Evolutionary conservation across 805 yeast species (phyloP).

Genomic region (Candida sonorensis): DNA sequence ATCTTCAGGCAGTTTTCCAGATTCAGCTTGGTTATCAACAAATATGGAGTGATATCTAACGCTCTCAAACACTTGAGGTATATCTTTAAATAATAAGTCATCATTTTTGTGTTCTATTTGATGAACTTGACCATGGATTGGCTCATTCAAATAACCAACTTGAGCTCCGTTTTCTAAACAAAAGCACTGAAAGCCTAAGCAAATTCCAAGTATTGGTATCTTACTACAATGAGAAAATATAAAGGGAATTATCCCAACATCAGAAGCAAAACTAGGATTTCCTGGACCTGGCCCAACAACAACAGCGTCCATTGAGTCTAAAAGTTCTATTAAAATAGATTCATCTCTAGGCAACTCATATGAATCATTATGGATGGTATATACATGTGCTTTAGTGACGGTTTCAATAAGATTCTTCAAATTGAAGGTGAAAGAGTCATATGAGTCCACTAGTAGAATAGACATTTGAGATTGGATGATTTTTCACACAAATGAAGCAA

Average conservation of each 20-base stretch:
- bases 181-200: constrained; percentile 87
- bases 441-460: constrained; percentile 78
- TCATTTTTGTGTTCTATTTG: constrained; percentile 27
- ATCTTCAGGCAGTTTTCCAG: constrained; percentile 6
- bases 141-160: constrained; percentile 45
- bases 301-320: constrained; percentile 61
- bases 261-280: constrained; percentile 55
- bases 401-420: constrained; percentile 53
- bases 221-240: constrained; percentile 35
- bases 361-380: constrained; percentile 60
- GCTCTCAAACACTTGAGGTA: constrained; percentile 45
- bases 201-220: constrained; percentile 81
- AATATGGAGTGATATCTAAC: constrained; percentile 88
- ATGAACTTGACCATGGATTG: constrained; percentile 85
- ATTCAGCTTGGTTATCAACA: constrained; percentile 26
- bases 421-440: constrained; percentile 92
- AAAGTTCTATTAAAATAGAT: constrained; percentile 31
- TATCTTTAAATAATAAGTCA: constrained; percentile 33
- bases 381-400: constrained; percentile 43
- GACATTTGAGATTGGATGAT: constrained; percentile 25
- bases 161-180: constrained; percentile 52
- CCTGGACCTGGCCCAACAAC: constrained; percentile 99
- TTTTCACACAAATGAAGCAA: background rate
- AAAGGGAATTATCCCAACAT: constrained; percentile 65
- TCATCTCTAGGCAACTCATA: constrained; percentile 27